Conservation (phyloP, 2,329 filamentous ascomycete species). For the Diaporthe destruens region DNA sequence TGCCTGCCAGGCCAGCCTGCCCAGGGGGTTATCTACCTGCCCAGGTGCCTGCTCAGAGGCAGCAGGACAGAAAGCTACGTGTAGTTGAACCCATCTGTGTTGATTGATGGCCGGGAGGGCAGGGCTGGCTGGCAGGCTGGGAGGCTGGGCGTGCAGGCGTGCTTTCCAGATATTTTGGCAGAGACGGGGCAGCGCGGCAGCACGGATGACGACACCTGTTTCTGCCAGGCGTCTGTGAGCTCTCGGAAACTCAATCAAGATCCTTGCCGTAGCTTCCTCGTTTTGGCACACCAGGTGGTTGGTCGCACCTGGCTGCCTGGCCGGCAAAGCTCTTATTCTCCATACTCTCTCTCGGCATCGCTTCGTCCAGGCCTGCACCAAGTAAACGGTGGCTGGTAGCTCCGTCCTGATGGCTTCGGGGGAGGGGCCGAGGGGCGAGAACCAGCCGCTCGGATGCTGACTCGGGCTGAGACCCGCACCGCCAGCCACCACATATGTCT, state of each 20-base stretch:
- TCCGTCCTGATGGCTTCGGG: conserved; percentile 15
- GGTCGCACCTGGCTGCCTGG: neutral
- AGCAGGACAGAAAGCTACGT: no score
- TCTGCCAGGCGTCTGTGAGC: conserved; percentile 9
- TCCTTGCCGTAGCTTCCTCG: conserved; percentile 16
- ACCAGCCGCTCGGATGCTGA: conserved; percentile 16
- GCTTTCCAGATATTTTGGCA: neutral
- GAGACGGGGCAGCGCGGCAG: neutral
- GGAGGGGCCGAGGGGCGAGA: neutral
- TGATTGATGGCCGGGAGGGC: no score
- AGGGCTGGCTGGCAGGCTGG: no score
- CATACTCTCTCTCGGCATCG: neutral
- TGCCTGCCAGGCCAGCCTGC: no score
- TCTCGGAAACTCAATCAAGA: conserved; percentile 28
- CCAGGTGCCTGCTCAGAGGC: no score
- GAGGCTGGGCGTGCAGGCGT: no score
- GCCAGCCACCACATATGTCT: no score
- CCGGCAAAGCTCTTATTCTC: neutral
- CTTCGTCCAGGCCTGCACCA: neutral
- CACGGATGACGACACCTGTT: conserved; percentile 26
- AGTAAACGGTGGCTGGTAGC: conserved; percentile 39
- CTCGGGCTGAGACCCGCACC: conserved; percentile 8
- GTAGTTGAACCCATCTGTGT: no score
- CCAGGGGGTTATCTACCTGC: no score
- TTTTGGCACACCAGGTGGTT: neutral